A percentile compares a stretch with the other conserved stretches of the same genome.
Conservation (phyloP, 1,284 basidiomycete genomes). For the Fomitopsis betulina region DNA sequence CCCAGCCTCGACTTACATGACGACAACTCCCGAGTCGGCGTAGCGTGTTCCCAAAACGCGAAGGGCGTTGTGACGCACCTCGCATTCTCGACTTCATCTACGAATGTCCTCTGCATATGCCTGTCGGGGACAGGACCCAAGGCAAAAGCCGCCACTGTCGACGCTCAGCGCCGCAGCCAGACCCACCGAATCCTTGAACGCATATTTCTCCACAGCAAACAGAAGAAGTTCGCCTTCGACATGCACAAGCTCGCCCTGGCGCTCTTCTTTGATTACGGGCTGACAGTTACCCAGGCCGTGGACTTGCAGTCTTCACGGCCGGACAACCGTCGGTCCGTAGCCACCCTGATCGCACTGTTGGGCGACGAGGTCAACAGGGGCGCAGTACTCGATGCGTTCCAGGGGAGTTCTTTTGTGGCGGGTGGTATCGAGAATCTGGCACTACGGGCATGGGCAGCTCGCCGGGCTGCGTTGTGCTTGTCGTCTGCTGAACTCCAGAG, state of each 20-base stretch:
- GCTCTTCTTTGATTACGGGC: conserved; percentile 31
- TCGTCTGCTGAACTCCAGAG: neutral
- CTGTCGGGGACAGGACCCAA: neutral
- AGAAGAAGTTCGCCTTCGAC: conserved; percentile 32
- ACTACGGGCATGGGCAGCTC: conserved; percentile 13
- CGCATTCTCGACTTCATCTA: conserved; percentile 32
- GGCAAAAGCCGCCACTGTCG: neutral
- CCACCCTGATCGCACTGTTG: conserved; percentile 2
- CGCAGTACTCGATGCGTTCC: conserved; percentile 5
- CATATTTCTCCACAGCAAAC: conserved; percentile 11
- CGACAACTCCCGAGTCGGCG: conserved; percentile 26
- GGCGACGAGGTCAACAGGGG: conserved; percentile 10
- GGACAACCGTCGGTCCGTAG: conserved; percentile 1
- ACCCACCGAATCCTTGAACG: conserved; percentile 7
- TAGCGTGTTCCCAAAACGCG: conserved; percentile 36
- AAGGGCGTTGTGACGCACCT: conserved; percentile 30
- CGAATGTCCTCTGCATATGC: conserved; percentile 24
- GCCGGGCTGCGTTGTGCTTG: neutral
- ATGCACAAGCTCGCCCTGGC: conserved; percentile 39
- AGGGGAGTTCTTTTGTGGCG: neutral
- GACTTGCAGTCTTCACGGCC: conserved; percentile 34
- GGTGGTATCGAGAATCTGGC: neutral
- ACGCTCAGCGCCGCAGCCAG: neutral
- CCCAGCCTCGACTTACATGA: conserved; percentile 22
- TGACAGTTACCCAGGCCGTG: conserved; percentile 36